Base-by-base conservation (phyloP, 2,329 filamentous ascomycete species). In the Neofusicoccum kwambonambiense region DNA sequence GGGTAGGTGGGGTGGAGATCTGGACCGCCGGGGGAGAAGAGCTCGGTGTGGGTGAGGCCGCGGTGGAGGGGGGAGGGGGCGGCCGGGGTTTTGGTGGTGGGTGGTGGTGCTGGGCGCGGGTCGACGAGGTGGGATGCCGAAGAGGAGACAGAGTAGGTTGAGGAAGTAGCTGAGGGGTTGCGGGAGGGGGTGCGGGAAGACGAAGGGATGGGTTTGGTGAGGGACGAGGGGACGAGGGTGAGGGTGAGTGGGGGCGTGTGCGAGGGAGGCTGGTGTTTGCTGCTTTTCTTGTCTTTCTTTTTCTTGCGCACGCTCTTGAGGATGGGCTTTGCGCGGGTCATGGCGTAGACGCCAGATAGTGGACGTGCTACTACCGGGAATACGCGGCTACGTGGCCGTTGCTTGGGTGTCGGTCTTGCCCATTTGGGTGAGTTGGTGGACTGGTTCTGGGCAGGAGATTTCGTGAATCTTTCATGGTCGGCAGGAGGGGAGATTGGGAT, bases 51-150 rank as follows among this genome's bases (percentile, higher is more conserved):
- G 31, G 52, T 50, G 35, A 58, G 51, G 62, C 51, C 42, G 11
- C 34, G 52, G 31, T 12, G 51, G 44, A 50, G 52, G n/a, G 52
- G 35, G 2, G 51, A 58, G 35, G 62, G 50, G 8, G 62, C 19
- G 62, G 41, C 5, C 3, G 22, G 9, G 44, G 27, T 19, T 22
- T 8, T 19, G 15, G 15, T 41, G n/a, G 31, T 31, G 13, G 34
- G 9, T n/a, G 61, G 8, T 31, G 41, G 15, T 9, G 11, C 15
- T 34, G 12, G 56, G 5, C 27, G 27, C 27, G 73, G 65, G 68
- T 31, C 13, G 11, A 35, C 5, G 35, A 27, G 5, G 22, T 22
- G n/a, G 47, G 37, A 4, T 11, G 8, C 22, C 17, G 45, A 13
- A 35, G 35, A 37, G 5, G 37, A 17, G 42, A 6, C 45, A 17